Base-by-base conservation (phyloP, 2,329 filamentous ascomycete species). In the Trichoderma sp. region DNA sequence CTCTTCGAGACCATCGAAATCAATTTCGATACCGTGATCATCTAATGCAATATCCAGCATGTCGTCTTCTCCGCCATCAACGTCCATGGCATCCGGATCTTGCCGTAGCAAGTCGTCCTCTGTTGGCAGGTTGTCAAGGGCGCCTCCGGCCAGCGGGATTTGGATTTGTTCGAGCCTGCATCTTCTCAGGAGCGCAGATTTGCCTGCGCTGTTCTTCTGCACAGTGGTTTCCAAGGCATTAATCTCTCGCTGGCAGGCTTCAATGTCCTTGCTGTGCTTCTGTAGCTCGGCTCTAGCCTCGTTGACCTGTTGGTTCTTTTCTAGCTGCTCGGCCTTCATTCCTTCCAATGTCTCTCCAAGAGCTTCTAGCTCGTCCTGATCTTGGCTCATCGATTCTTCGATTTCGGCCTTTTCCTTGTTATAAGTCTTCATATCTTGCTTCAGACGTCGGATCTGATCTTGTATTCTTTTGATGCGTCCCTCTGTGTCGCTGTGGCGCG, bases 111-210 rank as follows among this genome's bases (percentile, higher is more conserved):
- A 81, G 70, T 90, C 86, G 72, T 97, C 93, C 75, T 96, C 92
- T 73, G 96, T 93, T 3, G 95, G 95, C 61, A 99, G 84, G 70
- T 90, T 87, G 73, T 97, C 93, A 27, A 99, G 84, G 2, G 93
- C 97, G 27, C 89, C 90, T 67, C 89, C 82, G 2, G 85, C 82
- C 25, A 99, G 84, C 2, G 95, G 95, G 68, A 99, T 86, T 70
- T 91, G 89, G 72, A 98, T 92, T 75, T 97, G 94, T 76, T 98
- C 94, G 56, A 99, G 88, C 76, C 96, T 94, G 83, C 94, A 98
- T 70, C 92, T 89, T 75, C 93, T 89, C 63, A 99, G 86, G 56
- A 97, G 82, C 53, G 89, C 89, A 76, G 97, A 97, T 76, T 95
- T 92, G 73, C 88, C 89, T 0, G 93, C 90, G 68, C 91, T 92